These are phyloP conservation scores for Pseudogymnoascus sp. DNA, from an alignment of 2,329 filamentous ascomycete genomes.

Conservation along the genomic window DNA sequence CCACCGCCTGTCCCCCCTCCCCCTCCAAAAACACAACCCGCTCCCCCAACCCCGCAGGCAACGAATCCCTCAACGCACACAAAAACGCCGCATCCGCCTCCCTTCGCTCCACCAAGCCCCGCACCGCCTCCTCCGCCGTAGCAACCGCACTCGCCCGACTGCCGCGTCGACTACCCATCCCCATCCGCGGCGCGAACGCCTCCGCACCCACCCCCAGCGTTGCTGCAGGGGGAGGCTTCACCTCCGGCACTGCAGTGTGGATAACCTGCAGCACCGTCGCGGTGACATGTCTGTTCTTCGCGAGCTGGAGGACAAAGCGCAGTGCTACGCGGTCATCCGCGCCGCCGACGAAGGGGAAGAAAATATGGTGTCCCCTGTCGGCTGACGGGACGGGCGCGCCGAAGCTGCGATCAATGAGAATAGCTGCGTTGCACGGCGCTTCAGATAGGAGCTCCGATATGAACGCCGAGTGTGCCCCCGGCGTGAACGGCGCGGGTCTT, in stretches of 20 bases:
- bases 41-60: constrained; percentile 42
- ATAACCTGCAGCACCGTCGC: constrained; percentile 64
- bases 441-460: constrained; percentile 60
- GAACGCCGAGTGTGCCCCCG: constrained; percentile 63
- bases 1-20: constrained; percentile 30
- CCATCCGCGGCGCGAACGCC: constrained; percentile 8
- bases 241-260: constrained; percentile 18
- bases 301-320: constrained; percentile 75
- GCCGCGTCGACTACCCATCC: background rate
- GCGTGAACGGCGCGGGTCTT: constrained; percentile 48
- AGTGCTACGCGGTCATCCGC: constrained; percentile 75
- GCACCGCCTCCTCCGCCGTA: constrained; percentile 20
- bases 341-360: constrained; percentile 81
- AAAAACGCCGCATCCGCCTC: constrained; percentile 50
- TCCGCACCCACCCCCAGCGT: background rate
- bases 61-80: constrained; percentile 46
- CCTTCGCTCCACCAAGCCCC: background rate
- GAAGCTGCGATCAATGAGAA: constrained; percentile 71
- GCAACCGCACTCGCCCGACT: constrained; percentile 9
- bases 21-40: constrained; percentile 50
- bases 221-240: constrained; percentile 8
- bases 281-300: constrained; percentile 69
- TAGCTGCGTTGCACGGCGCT: constrained; percentile 60
- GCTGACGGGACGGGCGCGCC: constrained; percentile 41
- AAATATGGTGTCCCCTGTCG: constrained; percentile 73